These are phyloP conservation scores for Puccinia hordei DNA, from an alignment of 1,284 basidiomycete species.

Conservation along the genomic window DNA sequence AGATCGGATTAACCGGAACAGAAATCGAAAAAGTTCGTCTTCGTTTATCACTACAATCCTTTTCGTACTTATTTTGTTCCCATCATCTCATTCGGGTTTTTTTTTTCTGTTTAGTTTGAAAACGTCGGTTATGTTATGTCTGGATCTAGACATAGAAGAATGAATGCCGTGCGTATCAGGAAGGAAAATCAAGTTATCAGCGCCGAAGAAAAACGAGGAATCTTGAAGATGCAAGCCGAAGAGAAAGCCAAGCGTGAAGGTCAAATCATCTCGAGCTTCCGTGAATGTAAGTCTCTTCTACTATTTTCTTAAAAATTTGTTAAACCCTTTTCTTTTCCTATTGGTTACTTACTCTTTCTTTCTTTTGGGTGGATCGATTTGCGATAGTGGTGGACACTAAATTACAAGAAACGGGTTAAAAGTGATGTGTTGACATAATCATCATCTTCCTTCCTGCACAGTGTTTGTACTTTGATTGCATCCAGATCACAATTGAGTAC, in stretches of 20 bases:
- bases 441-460: too few species aligned
- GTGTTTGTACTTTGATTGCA: background rate
- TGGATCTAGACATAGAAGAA: constrained; percentile 73
- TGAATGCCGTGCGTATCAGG: constrained; percentile 90
- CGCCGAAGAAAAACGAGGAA: constrained; percentile 93
- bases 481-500: background rate
- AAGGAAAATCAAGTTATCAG: constrained; percentile 99
- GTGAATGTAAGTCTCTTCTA: constrained; percentile 57
- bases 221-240: constrained; percentile 87
- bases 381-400: constrained; percentile 45
- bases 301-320: background rate
- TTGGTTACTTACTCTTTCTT: background rate
- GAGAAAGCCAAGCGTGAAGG: constrained; percentile 84
- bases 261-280: constrained; percentile 61
- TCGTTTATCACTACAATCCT: background rate
- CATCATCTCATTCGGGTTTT: background rate
- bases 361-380: background rate
- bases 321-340: background rate
- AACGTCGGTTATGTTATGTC: constrained; percentile 96
- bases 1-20: constrained; percentile 85
- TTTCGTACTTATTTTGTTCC: background rate
- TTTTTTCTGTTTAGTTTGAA: constrained; percentile 67
- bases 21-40: constrained; percentile 68
- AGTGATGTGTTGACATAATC: background rate
- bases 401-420: constrained; percentile 33